Evolutionary conservation across 139 green algal genomes (phyloP), one percentile per base, ranked within the genome.

Genomic region (Coccomyxa sp.): DNA sequence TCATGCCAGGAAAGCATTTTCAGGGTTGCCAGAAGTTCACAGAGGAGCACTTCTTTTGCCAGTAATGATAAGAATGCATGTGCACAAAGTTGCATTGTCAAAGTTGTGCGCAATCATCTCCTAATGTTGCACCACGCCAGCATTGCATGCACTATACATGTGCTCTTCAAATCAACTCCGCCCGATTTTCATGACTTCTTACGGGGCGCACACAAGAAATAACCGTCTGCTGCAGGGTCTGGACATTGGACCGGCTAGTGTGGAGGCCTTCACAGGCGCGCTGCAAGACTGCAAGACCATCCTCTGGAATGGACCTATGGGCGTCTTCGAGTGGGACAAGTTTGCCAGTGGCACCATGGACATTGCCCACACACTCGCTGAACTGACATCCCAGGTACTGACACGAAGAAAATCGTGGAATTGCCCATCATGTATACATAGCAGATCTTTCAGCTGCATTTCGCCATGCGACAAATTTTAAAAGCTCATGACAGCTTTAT

Each of bases 241-340:
- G 82, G 97, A 99, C 86, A 96, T 98, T 71, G 97, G 97, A 76
- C 96, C 97, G n/a, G 92, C 98, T 59, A 95, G 90, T 81, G 84
- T 96, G 67, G 93, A 97, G 89, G 59, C 84, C n/a, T 96, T 99
- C 93, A 86, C 96, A 76, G 87, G 90, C n/a, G 94, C 91, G 31
- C 92, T 99, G 84, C 80, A 87, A 32, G 92, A 97, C 79, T 95
- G 90, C 91, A 96, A 98, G 94, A 98, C 94, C 66, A 91, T 99
- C 63, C 90, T 99, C 71, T 99, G 97, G 97, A 99, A 99, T 92
- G 97, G 83, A 30, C 95, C 95, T 76, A 97, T 97, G 93, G 96
- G 96, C 51, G 96, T 99, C 82, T 99, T 99, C 81, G 96, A 99
- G 93, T 96, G 98, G 82, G 92, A 97, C 77, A 94, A 94, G 81